Evolutionary conservation across 2,329 filamentous ascomycete genomes (phyloP), one percentile per base, ranked within the genome.

Genomic region (Pseudogymnoascus sp.): DNA sequence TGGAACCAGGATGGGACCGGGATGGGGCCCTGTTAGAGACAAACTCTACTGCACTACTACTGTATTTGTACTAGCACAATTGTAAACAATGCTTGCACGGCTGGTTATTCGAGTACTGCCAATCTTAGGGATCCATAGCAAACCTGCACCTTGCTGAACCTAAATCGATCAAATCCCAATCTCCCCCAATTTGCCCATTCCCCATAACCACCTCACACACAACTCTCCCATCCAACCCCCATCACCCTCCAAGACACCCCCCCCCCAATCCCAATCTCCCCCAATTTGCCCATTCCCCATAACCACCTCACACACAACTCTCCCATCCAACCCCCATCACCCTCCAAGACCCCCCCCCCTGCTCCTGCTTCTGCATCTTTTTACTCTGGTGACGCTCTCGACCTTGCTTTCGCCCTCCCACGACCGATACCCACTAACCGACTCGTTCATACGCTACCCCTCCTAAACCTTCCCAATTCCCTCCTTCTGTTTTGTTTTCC

Each of bases 381-480:
- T 17, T 17, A 17, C 17, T 17, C 17, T 17, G 17, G 17, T 17
- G 17, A 41, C 39, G 39, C 39, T 17, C 39, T 41, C 39, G 39
- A 41, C 39, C 39, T 41, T 41, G 39, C 39, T 41, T 41, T 41
- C 39, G 39, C 39, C 39, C 39, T 41, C 10, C 39, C 17, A 17
- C 17, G 1, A 1, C 17, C 17, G 2, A 17, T 17, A 17, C 17
- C 17, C 17, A 41, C 39, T 41, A 41, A 21, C 39, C 39, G 39
- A 41, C 39, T 41, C 39, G 4, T 41, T 21, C 15, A 21, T 17
- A 17, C 39, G 58, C 33, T 26, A 50, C 37, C 40, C 59, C 58
- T 62, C 40, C 61, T 58, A 17, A 17, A 17, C 60, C 35, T 60
- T 17, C 17, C 60, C 31, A 60, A 39, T 29, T 40, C 58, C 15